phyloP scores from a whole-genome alignment of 2,329 filamentous ascomycete species.

The Colletotrichum camelliae region DNA sequence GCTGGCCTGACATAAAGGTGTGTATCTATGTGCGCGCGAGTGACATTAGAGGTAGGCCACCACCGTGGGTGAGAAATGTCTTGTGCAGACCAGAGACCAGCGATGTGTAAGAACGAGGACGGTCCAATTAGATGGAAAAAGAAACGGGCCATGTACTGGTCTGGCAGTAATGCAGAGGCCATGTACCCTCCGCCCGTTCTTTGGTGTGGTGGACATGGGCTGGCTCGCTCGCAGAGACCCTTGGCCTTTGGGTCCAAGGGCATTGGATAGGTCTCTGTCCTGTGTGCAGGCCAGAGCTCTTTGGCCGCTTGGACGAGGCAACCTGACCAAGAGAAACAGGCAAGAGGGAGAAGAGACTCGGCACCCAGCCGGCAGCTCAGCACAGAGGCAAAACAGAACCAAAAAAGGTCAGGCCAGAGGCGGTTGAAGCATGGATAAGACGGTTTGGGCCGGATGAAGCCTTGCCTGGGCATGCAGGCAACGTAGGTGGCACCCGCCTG shows the following conservation, averaged over 20 bases:
- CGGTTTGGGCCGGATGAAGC: slow-evolving; percentile 15
- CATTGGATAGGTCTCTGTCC: slow-evolving; percentile 13
- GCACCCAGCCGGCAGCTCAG: slow-evolving; percentile 1
- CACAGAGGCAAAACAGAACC: slow-evolving; percentile 1
- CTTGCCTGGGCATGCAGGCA: slow-evolving; percentile 9
- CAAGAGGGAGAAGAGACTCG: neutral
- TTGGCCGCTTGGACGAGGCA: slow-evolving; percentile 14
- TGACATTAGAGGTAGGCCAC: neutral
- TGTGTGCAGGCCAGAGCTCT: slow-evolving; percentile 2
- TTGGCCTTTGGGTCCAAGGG: slow-evolving; percentile 3
- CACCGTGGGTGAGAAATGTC: neutral
- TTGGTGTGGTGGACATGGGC: slow-evolving; percentile 26
- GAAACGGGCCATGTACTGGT: slow-evolving; percentile 7
- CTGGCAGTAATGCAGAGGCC: slow-evolving; percentile 22
- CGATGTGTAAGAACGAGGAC: neutral
- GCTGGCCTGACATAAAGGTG: slow-evolving; percentile 8
- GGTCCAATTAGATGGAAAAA: slow-evolving; percentile 9
- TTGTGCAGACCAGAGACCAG: neutral
- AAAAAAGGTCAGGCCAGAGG: neutral
- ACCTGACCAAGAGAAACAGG: neutral
- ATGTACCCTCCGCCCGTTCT: slow-evolving; percentile 38
- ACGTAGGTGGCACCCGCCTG: slow-evolving; percentile 11
- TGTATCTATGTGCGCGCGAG: slow-evolving; percentile 1
- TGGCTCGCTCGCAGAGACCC: slow-evolving; percentile 16
- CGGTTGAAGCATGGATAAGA: slow-evolving; percentile 2